Evolutionary conservation across 2,329 filamentous ascomycete genomes (phyloP), one percentile per base, ranked within the genome.

Genomic region (Penicillium sp.): DNA sequence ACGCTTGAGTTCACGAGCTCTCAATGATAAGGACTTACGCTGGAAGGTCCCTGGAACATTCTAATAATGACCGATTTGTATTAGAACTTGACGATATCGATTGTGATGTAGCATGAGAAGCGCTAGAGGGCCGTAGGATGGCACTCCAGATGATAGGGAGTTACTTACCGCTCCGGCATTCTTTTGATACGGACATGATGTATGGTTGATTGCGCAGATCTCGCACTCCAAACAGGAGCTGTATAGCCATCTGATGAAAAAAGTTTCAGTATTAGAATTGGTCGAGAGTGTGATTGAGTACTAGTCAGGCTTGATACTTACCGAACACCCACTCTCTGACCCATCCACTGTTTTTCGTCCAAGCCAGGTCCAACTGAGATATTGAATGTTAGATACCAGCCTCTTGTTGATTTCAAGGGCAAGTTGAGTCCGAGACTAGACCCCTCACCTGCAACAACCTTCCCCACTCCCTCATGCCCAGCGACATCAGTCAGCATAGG

Each of bases 391-490:
- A 20, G 6, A 35, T 17, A 6, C 15, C n/a, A 49, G 28, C 11
- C 5, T 49, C 28, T 14, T 49, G 28, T 35, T 20, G 28, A 35
- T 7, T 11, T 17, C 17, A 15, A 31, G 17, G n/a, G n/a, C 10
- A 54, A 22, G 35, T 22, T 34, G 31, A 47, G 3, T 34, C 15
- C 2, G 6, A 31, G 43, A 11, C 43, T 47, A 28, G 14, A 25
- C 35, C 31, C 14, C 60, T 59, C 37, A 72, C 73, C 73, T 63
- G 58, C 42, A 7, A 81, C 75, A 6, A 82, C 77, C 10, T 63
- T 72, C 4, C 79, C 79, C 20, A 82, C 73, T 17, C 79, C 80
- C 58, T 82, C 80, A 63, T 82, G 79, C 2, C 80, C 79, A 3
- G 79, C 79, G 4, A 81, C 76, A 58, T 80, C 72, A 6, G 78